phyloP scores from a whole-genome alignment of 305 asterid genomes.

The Rubia balearica region DNA sequence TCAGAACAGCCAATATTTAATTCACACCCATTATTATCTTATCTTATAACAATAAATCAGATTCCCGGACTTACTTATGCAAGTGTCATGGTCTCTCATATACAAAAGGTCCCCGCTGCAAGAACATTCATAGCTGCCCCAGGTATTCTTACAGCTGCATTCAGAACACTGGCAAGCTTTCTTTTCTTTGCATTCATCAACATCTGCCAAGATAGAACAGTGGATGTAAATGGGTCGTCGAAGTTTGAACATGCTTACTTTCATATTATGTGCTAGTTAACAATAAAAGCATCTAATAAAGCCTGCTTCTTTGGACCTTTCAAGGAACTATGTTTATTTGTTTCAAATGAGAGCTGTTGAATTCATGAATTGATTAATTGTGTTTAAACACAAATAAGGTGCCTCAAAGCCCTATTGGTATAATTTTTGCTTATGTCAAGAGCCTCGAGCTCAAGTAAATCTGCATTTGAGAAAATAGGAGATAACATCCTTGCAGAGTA shows the following conservation, averaged over 20 bases:
- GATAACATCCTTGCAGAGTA: background rate
- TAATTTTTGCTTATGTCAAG: background rate
- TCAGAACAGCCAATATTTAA: background rate
- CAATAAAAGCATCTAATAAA: background rate
- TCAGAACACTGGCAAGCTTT: slow-evolving; percentile 94
- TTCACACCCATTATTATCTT: background rate
- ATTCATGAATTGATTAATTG: background rate
- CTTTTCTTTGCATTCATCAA: slow-evolving; percentile 84
- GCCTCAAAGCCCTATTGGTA: background rate
- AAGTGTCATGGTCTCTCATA: slow-evolving; percentile 84
- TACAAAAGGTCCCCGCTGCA: slow-evolving; percentile 72
- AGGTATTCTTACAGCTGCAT: slow-evolving; percentile 77
- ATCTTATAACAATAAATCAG: slow-evolving; percentile 2
- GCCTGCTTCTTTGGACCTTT: background rate
- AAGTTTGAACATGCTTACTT: background rate
- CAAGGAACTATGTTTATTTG: background rate
- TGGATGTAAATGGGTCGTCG: background rate
- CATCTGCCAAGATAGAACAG: slow-evolving; percentile 33
- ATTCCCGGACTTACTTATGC: slow-evolving; percentile 64
- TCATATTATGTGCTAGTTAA: background rate
- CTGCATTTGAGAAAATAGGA: background rate
- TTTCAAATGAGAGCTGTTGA: background rate
- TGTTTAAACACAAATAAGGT: background rate
- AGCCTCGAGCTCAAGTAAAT: background rate
- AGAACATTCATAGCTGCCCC: slow-evolving; percentile 92